Evolutionary conservation across 2,329 filamentous ascomycete species (phyloP), one percentile per base, ranked within the genome.

Genomic region (Cordyceps tenuipes): DNA sequence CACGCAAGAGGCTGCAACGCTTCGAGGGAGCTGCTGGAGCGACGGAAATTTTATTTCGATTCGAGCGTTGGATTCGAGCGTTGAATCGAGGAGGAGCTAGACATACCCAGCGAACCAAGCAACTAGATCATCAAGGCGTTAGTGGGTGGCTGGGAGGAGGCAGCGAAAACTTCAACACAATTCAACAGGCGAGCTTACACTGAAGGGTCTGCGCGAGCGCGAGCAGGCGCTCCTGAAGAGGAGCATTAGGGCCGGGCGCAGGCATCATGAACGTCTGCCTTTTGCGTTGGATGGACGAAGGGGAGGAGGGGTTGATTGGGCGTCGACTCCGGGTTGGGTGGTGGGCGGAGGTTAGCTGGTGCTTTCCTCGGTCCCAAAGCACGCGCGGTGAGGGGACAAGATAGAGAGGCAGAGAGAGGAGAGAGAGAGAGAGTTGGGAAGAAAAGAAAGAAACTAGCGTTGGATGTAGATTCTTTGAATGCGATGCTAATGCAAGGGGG

Each of bases 141-240:
- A 79, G 73, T 66, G 64, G 44, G 49, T 39, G 46, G 54, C 36
- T 64, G 39, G 44, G 57, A 68, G 64, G 68, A 64, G 63, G n/a
- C 13, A 21, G 64, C n/a, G 56, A 61, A 59, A 60, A 49, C 63
- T 36, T 62, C 29, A 29, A 29, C 3, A 29, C 29, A 29, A 29
- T 5, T 1, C 29, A 23, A 4, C 3, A 23, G 63, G 44, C 13
- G n/a, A 19, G 85, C 78, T 74, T 85, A 88, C 93, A 99, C 80
- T 97, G 94, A 67, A 97, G 81, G 50, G 92, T 97, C 75, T 96
- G 86, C 66, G 88, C 91, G 67, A 97, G 82, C 67, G 83, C 80
- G 68, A 90, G 76, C 62, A 96, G 77, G 71, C 91, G 84, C 78
- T 94, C 86, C 70, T 79, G 76, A 69, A 94, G 79, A 72, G 90